Evolutionary conservation across 371 early-diverging fungal species (phyloP).

Genomic region (Mucor sp.): DNA sequence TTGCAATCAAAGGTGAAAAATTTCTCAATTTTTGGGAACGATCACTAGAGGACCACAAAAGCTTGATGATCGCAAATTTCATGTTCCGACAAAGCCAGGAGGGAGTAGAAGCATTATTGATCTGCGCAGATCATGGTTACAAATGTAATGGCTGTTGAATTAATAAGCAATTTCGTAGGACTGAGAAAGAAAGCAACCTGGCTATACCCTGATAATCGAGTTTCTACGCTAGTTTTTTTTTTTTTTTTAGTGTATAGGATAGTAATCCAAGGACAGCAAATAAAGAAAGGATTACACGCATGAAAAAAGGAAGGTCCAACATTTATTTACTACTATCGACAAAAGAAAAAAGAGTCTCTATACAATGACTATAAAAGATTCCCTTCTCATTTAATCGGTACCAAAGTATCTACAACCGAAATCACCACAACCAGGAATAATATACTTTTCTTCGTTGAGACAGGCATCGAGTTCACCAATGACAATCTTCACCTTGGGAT

Average conservation of each 20-base stretch:
- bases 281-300: not conserved
- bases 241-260: not conserved
- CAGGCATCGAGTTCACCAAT: conserved; percentile 84
- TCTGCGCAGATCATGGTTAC: not conserved
- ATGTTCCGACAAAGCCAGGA: no score
- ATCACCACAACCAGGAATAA: conserved; percentile 94
- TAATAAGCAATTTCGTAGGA: no score
- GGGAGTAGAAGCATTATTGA: not conserved
- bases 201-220: not conserved
- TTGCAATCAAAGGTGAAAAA: no score
- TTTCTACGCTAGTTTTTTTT: not conserved
- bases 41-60: not conserved
- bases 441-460: conserved; percentile 83
- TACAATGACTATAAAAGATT: not conserved
- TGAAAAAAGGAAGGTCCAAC: not conserved
- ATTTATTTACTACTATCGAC: not conserved
- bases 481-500: conserved; percentile 84
- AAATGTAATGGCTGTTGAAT: no score
- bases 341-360: not conserved
- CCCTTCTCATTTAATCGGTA: conserved; percentile 29
- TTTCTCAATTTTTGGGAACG: not conserved
- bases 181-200: not conserved
- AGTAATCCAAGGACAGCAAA: not conserved
- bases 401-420: conserved; percentile 79
- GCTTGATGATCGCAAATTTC: no score